These are phyloP conservation scores for Aspergillus neotritici DNA, from an alignment of 2,329 filamentous ascomycete species.

Conservation along the genomic window DNA sequence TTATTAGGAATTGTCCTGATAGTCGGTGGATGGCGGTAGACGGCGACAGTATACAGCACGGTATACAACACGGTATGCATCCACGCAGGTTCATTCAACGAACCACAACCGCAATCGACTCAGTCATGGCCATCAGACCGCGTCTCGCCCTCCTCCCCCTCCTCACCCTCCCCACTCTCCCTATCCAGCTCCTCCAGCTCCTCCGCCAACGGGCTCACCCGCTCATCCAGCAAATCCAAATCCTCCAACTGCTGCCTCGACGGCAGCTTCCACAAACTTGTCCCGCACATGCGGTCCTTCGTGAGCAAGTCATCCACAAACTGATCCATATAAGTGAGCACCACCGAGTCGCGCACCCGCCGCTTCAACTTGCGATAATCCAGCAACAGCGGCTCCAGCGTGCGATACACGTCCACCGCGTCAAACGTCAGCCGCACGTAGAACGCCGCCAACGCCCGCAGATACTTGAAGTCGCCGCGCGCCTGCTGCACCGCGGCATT, in stretches of 20 bases:
- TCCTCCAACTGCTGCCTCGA: conserved; percentile 79
- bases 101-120: conserved; percentile 4
- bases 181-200: conserved; percentile 44
- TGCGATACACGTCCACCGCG: conserved; percentile 71
- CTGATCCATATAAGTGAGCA: conserved; percentile 76
- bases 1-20: too few species aligned
- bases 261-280: conserved; percentile 87
- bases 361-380: conserved; percentile 80
- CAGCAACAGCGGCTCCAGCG: conserved; percentile 74
- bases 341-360: conserved; percentile 66
- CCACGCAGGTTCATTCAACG: too few species aligned
- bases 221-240: conserved; percentile 76
- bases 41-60: too few species aligned
- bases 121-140: conserved; percentile 24
- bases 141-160: conserved; percentile 20
- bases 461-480: conserved; percentile 60
- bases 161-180: conserved; percentile 22
- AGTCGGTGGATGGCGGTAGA: too few species aligned
- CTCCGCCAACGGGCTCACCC: conserved; percentile 76
- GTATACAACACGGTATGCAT: too few species aligned
- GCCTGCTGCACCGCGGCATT: conserved; percentile 27
- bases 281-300: conserved; percentile 85
- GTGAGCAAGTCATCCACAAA: conserved; percentile 89
- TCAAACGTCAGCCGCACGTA: conserved; percentile 86
- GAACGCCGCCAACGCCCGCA: conserved; percentile 83